Base-by-base conservation (phyloP, 2,329 filamentous ascomycete species). In the Microdochium trichocladiopsis region DNA sequence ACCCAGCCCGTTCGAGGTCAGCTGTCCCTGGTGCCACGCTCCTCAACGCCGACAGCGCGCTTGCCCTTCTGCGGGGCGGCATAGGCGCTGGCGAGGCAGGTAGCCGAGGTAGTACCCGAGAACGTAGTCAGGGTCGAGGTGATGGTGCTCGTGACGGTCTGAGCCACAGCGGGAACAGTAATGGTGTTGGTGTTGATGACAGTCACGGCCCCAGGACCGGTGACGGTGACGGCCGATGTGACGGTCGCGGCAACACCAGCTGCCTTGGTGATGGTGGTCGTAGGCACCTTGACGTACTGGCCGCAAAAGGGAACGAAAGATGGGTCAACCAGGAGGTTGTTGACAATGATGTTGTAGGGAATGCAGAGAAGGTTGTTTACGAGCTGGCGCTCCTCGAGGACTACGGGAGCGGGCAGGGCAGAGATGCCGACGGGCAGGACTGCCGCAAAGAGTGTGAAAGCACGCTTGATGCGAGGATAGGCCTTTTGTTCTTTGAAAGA, bases 11-110 rank as follows among this genome's bases (percentile, higher is more conserved):
- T n/a, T n/a, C n/a, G n/a, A n/a, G n/a, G n/a, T n/a, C n/a, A n/a
- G n/a, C n/a, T n/a, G 14, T 4, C 6, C 6, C 18, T n/a, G 14
- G 14, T n/a, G 33, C 6, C 33, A 37, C 14, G 33, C 33, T 37
- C 4, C 12, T 4, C 33, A 16, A 33, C 28, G 14, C 28, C 53
- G 12, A 21, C 22, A 21, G 48, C 37, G 8, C 48, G 48, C 48
- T 57, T 50, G 5, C 37, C 47, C 12, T 10, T 22, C 10, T 25
- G 43, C 4, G 53, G 50, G 3, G 50, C 52, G 4, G 52, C 52
- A 18, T 52, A 56, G 2, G 45, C 52, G 47, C 55, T 51, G 51
- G 48, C 41, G 25, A 54, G 31, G 48, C 52, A 53, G 25, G 50
- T 53, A 43, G 51, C 31, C 6, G 45, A 37, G 14, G 41, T 43